Evolutionary conservation across 2,329 filamentous ascomycete species (phyloP), one percentile per base, ranked within the genome.

Genomic region (Phoma sp.): DNA sequence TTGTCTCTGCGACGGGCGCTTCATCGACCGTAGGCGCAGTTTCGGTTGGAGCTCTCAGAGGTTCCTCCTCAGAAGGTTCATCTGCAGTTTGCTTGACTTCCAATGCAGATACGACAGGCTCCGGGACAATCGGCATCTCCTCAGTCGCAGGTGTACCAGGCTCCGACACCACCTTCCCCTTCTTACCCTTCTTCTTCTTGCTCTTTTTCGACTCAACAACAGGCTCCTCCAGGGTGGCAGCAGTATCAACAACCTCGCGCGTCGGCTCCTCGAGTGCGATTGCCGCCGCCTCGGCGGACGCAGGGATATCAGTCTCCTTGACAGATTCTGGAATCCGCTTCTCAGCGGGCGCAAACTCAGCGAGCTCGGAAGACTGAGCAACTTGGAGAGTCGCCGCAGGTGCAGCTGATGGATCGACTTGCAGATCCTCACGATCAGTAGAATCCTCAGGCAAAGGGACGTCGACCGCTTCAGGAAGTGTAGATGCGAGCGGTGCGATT

Each of bases 111-210:
- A 12, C 17, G 5, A 20, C 26, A n/a, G 2, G 5, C 1, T 20
- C 26, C 1, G 9, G 7, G 5, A 30, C 5, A 12, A 25, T 11
- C 6, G 28, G 23, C 10, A 37, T 11, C 14, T 58, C 52, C 40
- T 62, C 61, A 29, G 15, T 33, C 6, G 28, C 20, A 18, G 54
- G 34, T 10, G 53, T 62, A 17, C 36, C 48, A 17, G 56, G 59
- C 33, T 62, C 57, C 2, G 53, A 37, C 3, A 26, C 20, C 2
- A 52, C 34, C 32, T 60, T 58, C 6, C 34, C 48, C 42, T 62
- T 66, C 47, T 65, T 66, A 12, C 45, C 54, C 46, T 67, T 67
- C 55, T 64, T 67, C 34, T 65, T 67, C 54, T 62, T 66, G 37
- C 47, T 54, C 43, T 63, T 65, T 43, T 62, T 65, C 5, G 56